A percentile compares a stretch with the other conserved stretches of the same genome.
Conservation (phyloP, 768 basidiomycete species). For the Xerocomus spinulosus region DNA sequence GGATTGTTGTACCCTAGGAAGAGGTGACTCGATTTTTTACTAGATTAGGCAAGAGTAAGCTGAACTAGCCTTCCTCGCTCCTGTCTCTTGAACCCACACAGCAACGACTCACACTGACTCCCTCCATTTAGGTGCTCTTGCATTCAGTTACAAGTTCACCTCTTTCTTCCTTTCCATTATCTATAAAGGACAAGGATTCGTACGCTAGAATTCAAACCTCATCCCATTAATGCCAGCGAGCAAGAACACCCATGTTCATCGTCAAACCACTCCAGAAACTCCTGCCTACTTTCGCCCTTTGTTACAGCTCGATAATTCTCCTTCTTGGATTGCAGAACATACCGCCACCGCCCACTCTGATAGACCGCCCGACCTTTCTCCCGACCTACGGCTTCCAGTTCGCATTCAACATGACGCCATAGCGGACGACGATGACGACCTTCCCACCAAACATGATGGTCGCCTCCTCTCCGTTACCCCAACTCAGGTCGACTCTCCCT, state of each 20-base stretch:
- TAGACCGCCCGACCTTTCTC: conserved; percentile 8
- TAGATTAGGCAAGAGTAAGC: conserved; percentile 8
- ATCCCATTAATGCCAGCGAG: conserved; percentile 30
- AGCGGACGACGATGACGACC: conserved; percentile 20
- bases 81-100: conserved; percentile 21
- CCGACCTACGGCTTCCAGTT: conserved; percentile 6
- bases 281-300: conserved; percentile 25
- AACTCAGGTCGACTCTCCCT: conserved; percentile 8
- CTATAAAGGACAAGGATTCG: conserved; percentile 16
- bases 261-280: conserved; percentile 18
- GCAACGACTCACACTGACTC: conserved; percentile 16
- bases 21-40: conserved; percentile 20
- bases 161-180: conserved; percentile 10
- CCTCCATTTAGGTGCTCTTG: conserved; percentile 23
- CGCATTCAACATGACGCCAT: conserved; percentile 9
- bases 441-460: conserved; percentile 27
- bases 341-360: conserved; percentile 4
- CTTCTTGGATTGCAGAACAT: conserved; percentile 17
- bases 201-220: conserved; percentile 15
- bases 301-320: conserved; percentile 31
- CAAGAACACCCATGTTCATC: conserved; percentile 21
- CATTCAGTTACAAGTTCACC: conserved; percentile 31
- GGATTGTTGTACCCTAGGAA: conserved; percentile 2
- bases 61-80: conserved; percentile 10
- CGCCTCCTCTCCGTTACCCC: conserved; percentile 14